Base-by-base conservation (phyloP, 192 early-diverging fungal genomes). In the Backusella parvicylindrica region DNA sequence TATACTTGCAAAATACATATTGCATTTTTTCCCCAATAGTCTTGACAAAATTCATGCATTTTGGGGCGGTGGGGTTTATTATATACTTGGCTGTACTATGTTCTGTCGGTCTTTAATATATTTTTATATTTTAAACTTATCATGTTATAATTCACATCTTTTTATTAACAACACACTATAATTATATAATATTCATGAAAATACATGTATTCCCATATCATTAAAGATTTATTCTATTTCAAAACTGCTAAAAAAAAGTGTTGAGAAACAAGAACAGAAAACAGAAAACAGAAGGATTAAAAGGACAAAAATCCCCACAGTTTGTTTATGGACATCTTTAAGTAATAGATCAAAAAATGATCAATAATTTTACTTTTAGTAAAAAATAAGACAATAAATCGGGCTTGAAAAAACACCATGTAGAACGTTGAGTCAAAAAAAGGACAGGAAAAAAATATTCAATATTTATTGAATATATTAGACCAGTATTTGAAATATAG, bases 291-390 rank as follows among this genome's bases (percentile, higher is more conserved):
- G 23, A 26, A 26, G 11, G 23, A 26, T 56, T 26, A 56, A 56
- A 56, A 47, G 43, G 50, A 12, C 7, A 16, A 23, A 56, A 12
- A 56, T 56, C 50, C 50, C 50, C 50, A 56, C 21, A n/a, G 11
- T 23, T 56, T 60, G 53, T 60, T 28, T 60, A 60, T 60, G 13
- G 53, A 60, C 53, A 60, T 60, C 53, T 60, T 60, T 60, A 60
- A 60, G 53, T 60, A 60, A 60, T 60, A 60, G 53, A 60, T 60
- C 53, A 60, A 60, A 56, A n/a, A 56, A 26, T 56, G 53, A 56
- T 56, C 21, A 26, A 56, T 26, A 60, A 60, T 12, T 12, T 60
- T 60, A 60, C 53, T 60, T 60, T 0, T 60, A 60, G 53, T 60
- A 60, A 60, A 60, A 60, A 26, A 60, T 60, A 60, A 60, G 53